phyloP scores from a whole-genome alignment of 179 eudicot species.

The Camellia oleifera region DNA sequence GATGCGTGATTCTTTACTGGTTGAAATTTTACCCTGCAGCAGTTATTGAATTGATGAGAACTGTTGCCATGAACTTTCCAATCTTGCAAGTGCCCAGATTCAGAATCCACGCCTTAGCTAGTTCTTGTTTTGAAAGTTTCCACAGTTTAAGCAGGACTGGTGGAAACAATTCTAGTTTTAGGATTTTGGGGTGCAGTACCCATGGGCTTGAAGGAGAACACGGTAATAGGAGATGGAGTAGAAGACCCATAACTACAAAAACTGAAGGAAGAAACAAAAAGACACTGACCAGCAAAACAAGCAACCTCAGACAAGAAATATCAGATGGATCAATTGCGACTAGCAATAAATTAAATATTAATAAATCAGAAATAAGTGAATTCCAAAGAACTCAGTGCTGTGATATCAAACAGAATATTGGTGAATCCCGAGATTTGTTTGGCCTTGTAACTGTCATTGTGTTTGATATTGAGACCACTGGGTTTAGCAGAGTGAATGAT shows the following conservation, averaged over 20 bases:
- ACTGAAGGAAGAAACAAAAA: slow-evolving; percentile 40
- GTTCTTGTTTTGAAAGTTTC: slow-evolving; percentile 52
- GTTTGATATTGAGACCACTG: slow-evolving; percentile 89
- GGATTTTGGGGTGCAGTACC: slow-evolving; percentile 41
- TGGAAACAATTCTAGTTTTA: slow-evolving; percentile 29
- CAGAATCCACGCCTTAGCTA: slow-evolving; percentile 49
- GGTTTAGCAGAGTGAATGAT: slow-evolving; percentile 47
- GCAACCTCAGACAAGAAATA: slow-evolving; percentile 39
- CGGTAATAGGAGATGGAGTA: slow-evolving; percentile 54
- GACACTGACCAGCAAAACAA: slow-evolving; percentile 38
- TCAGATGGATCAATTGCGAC: slow-evolving; percentile 30
- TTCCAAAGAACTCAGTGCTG: slow-evolving; percentile 30
- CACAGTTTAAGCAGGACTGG: slow-evolving; percentile 29
- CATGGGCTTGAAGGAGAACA: slow-evolving; percentile 42
- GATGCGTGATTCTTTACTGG: slow-evolving; percentile 3
- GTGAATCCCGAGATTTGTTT: slow-evolving; percentile 49
- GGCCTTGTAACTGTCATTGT: slow-evolving; percentile 50
- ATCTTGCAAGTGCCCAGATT: slow-evolving; percentile 60
- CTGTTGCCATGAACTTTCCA: slow-evolving; percentile 67
- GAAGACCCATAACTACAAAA: slow-evolving; percentile 45
- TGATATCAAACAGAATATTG: slow-evolving; percentile 42
- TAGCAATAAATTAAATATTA: slow-evolving; percentile 28
- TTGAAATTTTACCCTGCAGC: slow-evolving; percentile 3
- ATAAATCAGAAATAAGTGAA: slow-evolving; percentile 33
- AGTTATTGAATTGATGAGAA: slow-evolving; percentile 43